phyloP scores from a whole-genome alignment of 2,329 filamentous ascomycete genomes.

The Beauveria varroae region DNA sequence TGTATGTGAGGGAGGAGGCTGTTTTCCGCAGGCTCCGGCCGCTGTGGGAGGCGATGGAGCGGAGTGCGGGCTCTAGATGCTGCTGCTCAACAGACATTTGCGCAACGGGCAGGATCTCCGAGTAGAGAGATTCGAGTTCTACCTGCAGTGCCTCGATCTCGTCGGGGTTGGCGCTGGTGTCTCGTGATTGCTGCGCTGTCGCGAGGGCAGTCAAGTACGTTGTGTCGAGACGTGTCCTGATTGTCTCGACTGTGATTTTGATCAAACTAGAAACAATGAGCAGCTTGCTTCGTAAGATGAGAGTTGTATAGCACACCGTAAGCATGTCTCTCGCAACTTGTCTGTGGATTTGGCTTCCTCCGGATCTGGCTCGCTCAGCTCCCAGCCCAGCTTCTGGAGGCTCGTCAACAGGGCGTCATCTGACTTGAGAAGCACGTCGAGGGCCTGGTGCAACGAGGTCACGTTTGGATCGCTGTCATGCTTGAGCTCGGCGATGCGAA shows the following conservation, averaged over 20 bases:
- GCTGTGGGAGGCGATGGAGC: slow-evolving; percentile 34
- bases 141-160: slow-evolving; percentile 48
- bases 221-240: slow-evolving; percentile 48
- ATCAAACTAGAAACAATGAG: slow-evolving; percentile 35
- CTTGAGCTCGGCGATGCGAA: slow-evolving; percentile 40
- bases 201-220: slow-evolving; percentile 43
- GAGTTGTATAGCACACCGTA: slow-evolving; percentile 29
- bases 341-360: slow-evolving; percentile 47
- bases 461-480: slow-evolving; percentile 36
- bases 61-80: slow-evolving; percentile 53
- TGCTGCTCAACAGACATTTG: slow-evolving; percentile 66
- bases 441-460: slow-evolving; percentile 38
- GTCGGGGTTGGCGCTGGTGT: slow-evolving; percentile 21
- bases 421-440: slow-evolving; percentile 44
- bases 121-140: slow-evolving; percentile 61
- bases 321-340: slow-evolving; percentile 52
- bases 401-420: slow-evolving; percentile 60
- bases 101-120: slow-evolving; percentile 61
- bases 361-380: slow-evolving; percentile 45
- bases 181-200: slow-evolving; percentile 20
- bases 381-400: slow-evolving; percentile 57
- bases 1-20: slow-evolving; percentile 41
- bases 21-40: slow-evolving; percentile 37
- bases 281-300: background rate
- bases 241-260: slow-evolving; percentile 48